These are phyloP conservation scores for Zostera marina DNA, from an alignment of 116 monocot species.

Conservation along the genomic window DNA sequence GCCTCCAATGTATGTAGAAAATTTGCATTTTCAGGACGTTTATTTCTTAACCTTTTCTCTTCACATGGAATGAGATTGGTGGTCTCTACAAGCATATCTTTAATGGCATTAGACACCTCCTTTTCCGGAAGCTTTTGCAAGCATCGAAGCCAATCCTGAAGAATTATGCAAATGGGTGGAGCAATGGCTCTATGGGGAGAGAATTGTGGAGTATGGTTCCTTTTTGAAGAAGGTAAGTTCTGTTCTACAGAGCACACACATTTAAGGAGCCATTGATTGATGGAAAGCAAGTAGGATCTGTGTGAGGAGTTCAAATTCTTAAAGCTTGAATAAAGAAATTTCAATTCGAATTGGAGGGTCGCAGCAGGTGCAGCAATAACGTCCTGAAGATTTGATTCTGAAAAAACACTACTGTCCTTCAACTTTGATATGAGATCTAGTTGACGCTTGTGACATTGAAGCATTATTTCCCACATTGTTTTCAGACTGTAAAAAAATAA, in stretches of 20 bases:
- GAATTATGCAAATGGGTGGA: slow-evolving; percentile 63
- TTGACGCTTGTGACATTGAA: slow-evolving; percentile 53
- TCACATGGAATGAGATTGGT: slow-evolving; percentile 28
- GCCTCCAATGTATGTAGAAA: slow-evolving; percentile 31
- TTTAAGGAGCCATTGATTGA: slow-evolving; percentile 73
- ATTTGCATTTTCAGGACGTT: slow-evolving; percentile 21
- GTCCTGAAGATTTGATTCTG: slow-evolving; percentile 40
- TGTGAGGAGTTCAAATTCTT: slow-evolving; percentile 65
- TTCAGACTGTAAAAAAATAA: slow-evolving; percentile 35
- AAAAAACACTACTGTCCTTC: slow-evolving; percentile 16
- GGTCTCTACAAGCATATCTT: slow-evolving; percentile 18
- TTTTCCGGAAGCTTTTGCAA: slow-evolving; percentile 26
- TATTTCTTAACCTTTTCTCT: slow-evolving; percentile 27
- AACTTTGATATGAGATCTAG: slow-evolving; percentile 24
- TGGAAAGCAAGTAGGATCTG: slow-evolving; percentile 47
- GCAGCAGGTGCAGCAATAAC: slow-evolving; percentile 2
- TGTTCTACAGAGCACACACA: slow-evolving; percentile 33
- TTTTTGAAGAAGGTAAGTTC: slow-evolving; percentile 10
- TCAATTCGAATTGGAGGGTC: slow-evolving; percentile 42
- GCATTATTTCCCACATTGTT: slow-evolving; percentile 77
- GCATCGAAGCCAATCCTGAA: slow-evolving; percentile 41
- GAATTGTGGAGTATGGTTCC: slow-evolving; percentile 8
- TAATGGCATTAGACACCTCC: slow-evolving; percentile 42
- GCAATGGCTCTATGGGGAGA: slow-evolving; percentile 21
- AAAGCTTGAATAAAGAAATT: slow-evolving; percentile 46